Evolutionary conservation across 306 rosid genomes (phyloP), one percentile per base, ranked within the genome.

Genomic region (Datisca glomerata): DNA sequence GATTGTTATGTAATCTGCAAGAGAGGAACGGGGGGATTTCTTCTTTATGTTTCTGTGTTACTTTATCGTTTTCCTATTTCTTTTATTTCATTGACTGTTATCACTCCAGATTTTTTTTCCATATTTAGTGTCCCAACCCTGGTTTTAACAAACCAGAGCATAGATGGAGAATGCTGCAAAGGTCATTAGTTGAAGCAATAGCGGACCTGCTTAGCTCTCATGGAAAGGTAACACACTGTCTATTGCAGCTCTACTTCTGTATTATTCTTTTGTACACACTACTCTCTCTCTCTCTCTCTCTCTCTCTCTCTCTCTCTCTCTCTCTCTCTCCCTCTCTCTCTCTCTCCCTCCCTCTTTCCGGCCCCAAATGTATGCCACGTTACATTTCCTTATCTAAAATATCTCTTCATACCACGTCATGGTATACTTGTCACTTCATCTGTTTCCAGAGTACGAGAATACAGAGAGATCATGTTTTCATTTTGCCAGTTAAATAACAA

Each of bases 101-200:
- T n/a, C n/a, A n/a, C n/a, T n/a, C n/a, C n/a, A n/a, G n/a, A n/a
- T 33, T 43, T 27, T 37, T 53, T 36, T 33, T 29, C 37, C 21
- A 27, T 5, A 23, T 50, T 2, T 11, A 89, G 97, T 83, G 95
- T 64, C 97, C 95, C 13, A 80, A 89, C 48, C 97, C 95, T 3
- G 91, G 83, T 60, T 89, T 89, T 69, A 83, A 68, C 51, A 72
- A 83, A 52, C 93, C 91, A 32, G 81, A 72, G 47, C 61, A 79
- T 61, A 75, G 95, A 72, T 89, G 97, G 97, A 77, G 95, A 42
- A 80, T 89, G 91, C 58, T 89, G 64, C 94, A 70, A 59, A 77
- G 79, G 61, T 45, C 81, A 41, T 64, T 86, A 61, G 68, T 78
- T 7, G 97, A 87, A 68, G 85, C 97, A 34, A 57, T 79, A 36